Base-by-base conservation (phyloP, 2,329 filamentous ascomycete genomes). In the Parasarocladium wereldwijsianum region DNA sequence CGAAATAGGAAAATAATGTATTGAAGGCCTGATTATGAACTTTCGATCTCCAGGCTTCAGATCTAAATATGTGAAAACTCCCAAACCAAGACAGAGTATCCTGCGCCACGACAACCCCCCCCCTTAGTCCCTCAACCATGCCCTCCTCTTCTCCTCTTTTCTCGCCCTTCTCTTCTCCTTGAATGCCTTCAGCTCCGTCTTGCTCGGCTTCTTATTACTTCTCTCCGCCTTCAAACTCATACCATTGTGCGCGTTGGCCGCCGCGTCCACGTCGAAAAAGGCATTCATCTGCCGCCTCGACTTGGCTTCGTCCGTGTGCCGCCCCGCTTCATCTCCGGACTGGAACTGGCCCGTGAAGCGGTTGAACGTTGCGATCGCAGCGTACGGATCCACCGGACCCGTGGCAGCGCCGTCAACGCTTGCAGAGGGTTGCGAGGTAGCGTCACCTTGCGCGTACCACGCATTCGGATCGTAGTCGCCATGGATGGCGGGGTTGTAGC, bases 401-500 rank as follows among this genome's bases (percentile, higher is more conserved):
- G 27, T 58, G 14, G 20, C 32, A n/a, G 26, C 25, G 14, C 15
- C 19, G 20, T 31, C 27, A 17, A 31, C 17, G 12, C 24, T 12
- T 13, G 22, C 22, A n/a, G n/a, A n/a, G n/a, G n/a, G n/a, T n/a
- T n/a, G n/a, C 7, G 28, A 24, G 20, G 12, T 22, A 8, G 27
- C 52, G 25, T 64, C 50, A 26, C 62, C 58, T 47, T 81, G 68
- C 8, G 90, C 87, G 50, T 98, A 98, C 60, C 85, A 81, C n/a
- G 90, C 87, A 36, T 77, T 90, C 4, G 86, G 85, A 45, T 98
- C 90, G 60, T 94, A 98, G 57, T 86, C 80, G 42, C 90, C 90
- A 51, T 98, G 90, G 26, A 98, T 87, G 15, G 84, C 81, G 2
- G 90, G 90, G 49, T 96, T 93, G 58, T 98, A 98, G 36, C 87